A percentile compares a stretch with the other conserved stretches of the same genome.
Conservation (phyloP, 164 flowering plant genomes). For the Chimonanthus salicifolius region DNA sequence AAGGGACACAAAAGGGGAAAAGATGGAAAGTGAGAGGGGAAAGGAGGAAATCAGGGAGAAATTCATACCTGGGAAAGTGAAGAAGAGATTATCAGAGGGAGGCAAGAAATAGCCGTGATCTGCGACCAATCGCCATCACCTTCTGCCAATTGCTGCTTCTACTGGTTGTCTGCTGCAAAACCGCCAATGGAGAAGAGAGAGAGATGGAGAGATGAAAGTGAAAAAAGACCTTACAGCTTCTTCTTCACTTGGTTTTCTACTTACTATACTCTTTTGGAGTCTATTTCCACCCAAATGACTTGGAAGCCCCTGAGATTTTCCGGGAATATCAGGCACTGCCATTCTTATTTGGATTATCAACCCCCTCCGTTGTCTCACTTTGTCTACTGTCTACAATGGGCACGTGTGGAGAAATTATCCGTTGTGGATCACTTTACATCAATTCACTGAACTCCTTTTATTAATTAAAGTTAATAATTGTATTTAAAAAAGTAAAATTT, state of each 20-base stretch:
- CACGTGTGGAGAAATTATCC: too few relatives aligned
- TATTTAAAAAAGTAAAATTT: too few relatives aligned
- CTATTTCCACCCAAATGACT: slow-evolving; percentile 12
- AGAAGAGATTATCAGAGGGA: background rate
- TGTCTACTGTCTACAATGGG: too few relatives aligned
- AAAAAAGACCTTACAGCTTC: slow-evolving; percentile 23
- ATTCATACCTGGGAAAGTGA: background rate
- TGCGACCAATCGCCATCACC: slow-evolving; percentile 9
- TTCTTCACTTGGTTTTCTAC: background rate
- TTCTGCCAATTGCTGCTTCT: background rate
- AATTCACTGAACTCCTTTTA: too few relatives aligned
- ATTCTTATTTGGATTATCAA: too few relatives aligned
- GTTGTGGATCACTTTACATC: too few relatives aligned
- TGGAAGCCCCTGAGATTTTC: background rate
- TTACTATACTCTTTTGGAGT: background rate
- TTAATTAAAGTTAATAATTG: too few relatives aligned
- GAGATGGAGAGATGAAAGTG: slow-evolving; percentile 13
- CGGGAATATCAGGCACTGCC: background rate
- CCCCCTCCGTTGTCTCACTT: background rate
- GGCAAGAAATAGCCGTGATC: background rate
- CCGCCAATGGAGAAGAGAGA: slow-evolving; percentile 3
- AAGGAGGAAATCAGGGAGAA: too few relatives aligned
- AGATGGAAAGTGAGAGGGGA: too few relatives aligned
- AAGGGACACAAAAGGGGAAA: too few relatives aligned
- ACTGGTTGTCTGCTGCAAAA: slow-evolving; percentile 4